These are phyloP conservation scores for Psilocybe cubensis DNA, from an alignment of 768 basidiomycete genomes.

Conservation along the genomic window DNA sequence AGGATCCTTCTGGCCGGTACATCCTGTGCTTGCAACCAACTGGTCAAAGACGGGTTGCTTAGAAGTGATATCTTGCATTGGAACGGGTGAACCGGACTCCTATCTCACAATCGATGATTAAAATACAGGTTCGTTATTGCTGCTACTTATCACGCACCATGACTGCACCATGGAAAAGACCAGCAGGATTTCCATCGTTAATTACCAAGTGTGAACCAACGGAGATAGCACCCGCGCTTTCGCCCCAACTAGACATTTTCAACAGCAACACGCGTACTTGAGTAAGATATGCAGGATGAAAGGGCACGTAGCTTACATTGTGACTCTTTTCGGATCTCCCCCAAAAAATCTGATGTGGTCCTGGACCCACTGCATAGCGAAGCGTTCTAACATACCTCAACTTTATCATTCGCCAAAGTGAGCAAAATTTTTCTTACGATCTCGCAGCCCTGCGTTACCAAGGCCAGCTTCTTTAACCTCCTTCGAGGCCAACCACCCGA, in stretches of 20 bases:
- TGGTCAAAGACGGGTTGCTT: not conserved
- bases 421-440: slow-evolving; percentile 9
- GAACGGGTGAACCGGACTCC: not conserved
- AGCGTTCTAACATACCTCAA: slow-evolving; percentile 34
- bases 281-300: not conserved
- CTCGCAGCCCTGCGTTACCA: slow-evolving; percentile 13
- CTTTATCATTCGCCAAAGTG: not conserved
- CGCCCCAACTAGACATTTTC: slow-evolving; percentile 16
- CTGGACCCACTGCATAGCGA: slow-evolving; percentile 56
- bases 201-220: slow-evolving; percentile 16
- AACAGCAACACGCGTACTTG: not conserved
- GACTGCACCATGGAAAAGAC: slow-evolving; percentile 19
- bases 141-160: slow-evolving; percentile 10
- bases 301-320: slow-evolving; percentile 30
- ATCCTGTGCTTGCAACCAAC: not conserved
- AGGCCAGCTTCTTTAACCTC: slow-evolving; percentile 11
- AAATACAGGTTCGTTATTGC: not conserved
- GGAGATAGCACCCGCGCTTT: slow-evolving; percentile 23
- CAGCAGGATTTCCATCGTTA: slow-evolving; percentile 17
- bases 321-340: slow-evolving; percentile 50
- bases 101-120: not conserved
- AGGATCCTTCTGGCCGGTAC: not conserved
- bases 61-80: not conserved
- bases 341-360: slow-evolving; percentile 54
- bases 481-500: slow-evolving; percentile 8